Evolutionary conservation across 305 asterid species (phyloP).

Genomic region (Fraxinus platypoda): DNA sequence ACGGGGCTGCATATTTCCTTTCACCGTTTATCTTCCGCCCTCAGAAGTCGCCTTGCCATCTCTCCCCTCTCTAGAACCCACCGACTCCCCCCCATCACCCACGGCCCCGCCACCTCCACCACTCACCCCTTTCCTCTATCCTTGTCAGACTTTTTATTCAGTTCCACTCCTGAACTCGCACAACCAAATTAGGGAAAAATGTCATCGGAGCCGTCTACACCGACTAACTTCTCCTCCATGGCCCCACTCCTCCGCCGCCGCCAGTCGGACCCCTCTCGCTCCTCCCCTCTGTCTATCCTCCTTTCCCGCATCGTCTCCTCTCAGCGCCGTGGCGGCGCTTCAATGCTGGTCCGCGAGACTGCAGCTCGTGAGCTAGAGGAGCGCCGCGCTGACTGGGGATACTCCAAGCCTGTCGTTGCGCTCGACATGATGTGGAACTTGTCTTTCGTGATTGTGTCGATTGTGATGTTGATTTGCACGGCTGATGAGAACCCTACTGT

Average conservation of each 20-base stretch:
- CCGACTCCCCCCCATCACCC: background rate
- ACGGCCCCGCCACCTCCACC: background rate
- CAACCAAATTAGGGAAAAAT: constrained; percentile 14
- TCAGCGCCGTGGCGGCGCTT: constrained; percentile 68
- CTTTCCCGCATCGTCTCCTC: constrained; percentile 59
- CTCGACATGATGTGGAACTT: constrained; percentile 86
- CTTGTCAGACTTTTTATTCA: background rate
- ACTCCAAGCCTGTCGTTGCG: constrained; percentile 89
- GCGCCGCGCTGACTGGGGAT: constrained; percentile 95
- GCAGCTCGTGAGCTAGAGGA: constrained; percentile 98
- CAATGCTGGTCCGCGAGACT: constrained; percentile 80
- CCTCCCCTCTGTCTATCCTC: constrained; percentile 60
- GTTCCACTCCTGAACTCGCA: background rate
- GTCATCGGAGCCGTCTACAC: constrained; percentile 29
- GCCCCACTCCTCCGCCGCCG: constrained; percentile 65
- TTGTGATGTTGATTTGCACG: constrained; percentile 55
- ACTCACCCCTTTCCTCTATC: background rate
- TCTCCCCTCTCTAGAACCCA: background rate
- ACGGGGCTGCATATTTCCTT: no score
- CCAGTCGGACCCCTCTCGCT: constrained; percentile 35
- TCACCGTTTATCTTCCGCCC: background rate
- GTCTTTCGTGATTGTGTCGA: constrained; percentile 71
- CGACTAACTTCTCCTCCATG: constrained; percentile 18
- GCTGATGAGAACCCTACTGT: constrained; percentile 58
- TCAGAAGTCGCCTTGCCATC: background rate